Evolutionary conservation across 2,329 filamentous ascomycete genomes (phyloP), one percentile per base, ranked within the genome.

Genomic region (Paraconiothyrium sp.): DNA sequence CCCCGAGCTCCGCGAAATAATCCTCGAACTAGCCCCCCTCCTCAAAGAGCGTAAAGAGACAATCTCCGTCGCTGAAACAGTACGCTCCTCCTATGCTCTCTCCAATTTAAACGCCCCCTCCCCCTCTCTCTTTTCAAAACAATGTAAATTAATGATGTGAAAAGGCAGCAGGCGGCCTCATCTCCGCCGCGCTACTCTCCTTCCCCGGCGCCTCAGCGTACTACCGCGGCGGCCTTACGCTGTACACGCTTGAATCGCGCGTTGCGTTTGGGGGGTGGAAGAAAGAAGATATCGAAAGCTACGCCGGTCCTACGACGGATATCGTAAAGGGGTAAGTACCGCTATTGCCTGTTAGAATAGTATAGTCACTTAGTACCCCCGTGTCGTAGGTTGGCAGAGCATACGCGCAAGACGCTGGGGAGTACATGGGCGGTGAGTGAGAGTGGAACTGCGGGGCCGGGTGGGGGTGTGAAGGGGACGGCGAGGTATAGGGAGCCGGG

Each of bases 401-500:
- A 88, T 67, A 84, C 87, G 32, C 76, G 87, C n/a, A 76, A 70
- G n/a, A 85, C 82, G 48, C 73, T 90, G 30, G 79, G 80, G 7
- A 83, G 82, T 60, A 88, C 86, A 20, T 90, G 89, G 70, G 83
- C 84, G 9, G 70, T 89, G 8, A 81, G 80, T 58, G 87, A 90
- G 79, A 86, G 84, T 56, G 88, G 88, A 0, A 90, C 87, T 2
- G 88, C 88, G n/a, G 88, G 88, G 0, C 88, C 88, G 9, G 88
- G 85, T 0, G 86, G 74, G 0, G 88, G 87, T 0, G 76, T 76
- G 22, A 85, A 84, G 48, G 79, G 77, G 0, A 76, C 76, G 32
- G 85, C 84, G 48, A 79, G 77, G 63, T 89, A 89, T 72, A 76
- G 88, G 43, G 85, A 80, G 39, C 88, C 87, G 9, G 88, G 88